Conservation (phyloP, 306 rosid genomes). For the Cucumis hystrix region DNA sequence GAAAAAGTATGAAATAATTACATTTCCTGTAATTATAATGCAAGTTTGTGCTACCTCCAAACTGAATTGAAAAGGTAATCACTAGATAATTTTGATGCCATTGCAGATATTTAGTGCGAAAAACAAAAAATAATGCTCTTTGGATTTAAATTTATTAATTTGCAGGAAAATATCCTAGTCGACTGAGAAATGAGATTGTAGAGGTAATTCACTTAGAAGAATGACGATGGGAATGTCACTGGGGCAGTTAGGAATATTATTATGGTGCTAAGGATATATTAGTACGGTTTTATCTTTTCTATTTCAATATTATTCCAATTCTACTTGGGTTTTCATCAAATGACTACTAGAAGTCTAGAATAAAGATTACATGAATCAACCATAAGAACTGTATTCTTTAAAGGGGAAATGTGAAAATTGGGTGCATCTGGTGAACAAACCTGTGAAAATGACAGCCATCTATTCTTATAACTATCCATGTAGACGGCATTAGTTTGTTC, state of each 20-base stretch:
- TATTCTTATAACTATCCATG: conserved; percentile 64
- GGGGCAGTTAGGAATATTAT: neutral
- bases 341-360: neutral
- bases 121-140: neutral
- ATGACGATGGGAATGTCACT: neutral
- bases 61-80: neutral
- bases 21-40: neutral
- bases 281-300: neutral
- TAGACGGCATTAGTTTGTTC: conserved; percentile 46
- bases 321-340: neutral
- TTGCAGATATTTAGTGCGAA: neutral
- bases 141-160: neutral
- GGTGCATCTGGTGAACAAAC: conserved; percentile 6
- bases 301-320: neutral
- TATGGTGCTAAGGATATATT: neutral
- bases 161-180: neutral
- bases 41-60: neutral
- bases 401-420: neutral
- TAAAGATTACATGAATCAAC: neutral
- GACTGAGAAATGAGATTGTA: neutral
- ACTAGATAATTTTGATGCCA: neutral
- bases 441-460: conserved; percentile 88
- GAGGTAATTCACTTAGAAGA: neutral
- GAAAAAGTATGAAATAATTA: neutral
- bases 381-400: neutral